phyloP scores from a whole-genome alignment of 345 rosid genomes.

The Euphorbia pulcherrima region DNA sequence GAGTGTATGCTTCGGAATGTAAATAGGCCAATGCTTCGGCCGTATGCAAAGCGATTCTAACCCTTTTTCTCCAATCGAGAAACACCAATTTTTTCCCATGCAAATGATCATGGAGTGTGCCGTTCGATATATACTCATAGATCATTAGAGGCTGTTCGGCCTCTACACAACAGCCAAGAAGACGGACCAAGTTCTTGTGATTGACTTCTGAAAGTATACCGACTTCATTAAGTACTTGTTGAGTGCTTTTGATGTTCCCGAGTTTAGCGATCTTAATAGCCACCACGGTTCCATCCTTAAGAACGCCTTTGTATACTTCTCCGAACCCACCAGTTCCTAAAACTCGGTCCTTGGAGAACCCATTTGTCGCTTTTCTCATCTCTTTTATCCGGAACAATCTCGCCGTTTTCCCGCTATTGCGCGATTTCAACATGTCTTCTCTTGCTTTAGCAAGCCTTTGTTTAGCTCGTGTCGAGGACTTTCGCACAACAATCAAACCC shows the following conservation, averaged over 20 bases:
- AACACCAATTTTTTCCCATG: constrained; percentile 34
- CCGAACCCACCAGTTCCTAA: constrained; percentile 64
- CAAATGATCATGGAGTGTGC: constrained; percentile 53
- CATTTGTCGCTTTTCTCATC: constrained; percentile 48
- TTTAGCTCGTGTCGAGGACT: constrained; percentile 12
- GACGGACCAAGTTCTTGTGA: constrained; percentile 56
- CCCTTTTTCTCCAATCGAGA: constrained; percentile 48
- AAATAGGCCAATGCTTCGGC: constrained; percentile 60
- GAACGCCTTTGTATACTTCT: constrained; percentile 59
- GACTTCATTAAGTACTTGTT: constrained; percentile 63
- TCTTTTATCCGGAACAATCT: constrained; percentile 46
- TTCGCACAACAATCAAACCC: constrained; percentile 20
- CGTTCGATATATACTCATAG: constrained; percentile 54
- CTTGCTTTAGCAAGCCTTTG: constrained; percentile 42
- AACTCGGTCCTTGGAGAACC: constrained; percentile 40
- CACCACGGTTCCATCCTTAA: constrained; percentile 45
- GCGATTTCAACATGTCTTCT: constrained; percentile 43
- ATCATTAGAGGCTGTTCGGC: constrained; percentile 54
- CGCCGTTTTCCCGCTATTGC: constrained; percentile 42
- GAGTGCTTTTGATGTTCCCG: constrained; percentile 58
- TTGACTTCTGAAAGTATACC: constrained; percentile 63
- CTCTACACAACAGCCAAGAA: constrained; percentile 59
- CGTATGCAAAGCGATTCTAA: constrained; percentile 44
- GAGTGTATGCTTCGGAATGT: constrained; percentile 50
- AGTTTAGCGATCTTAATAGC: constrained; percentile 60